phyloP scores from a whole-genome alignment of 352 stramenopile genomes.

The Pilasporangium apinafurcum region DNA sequence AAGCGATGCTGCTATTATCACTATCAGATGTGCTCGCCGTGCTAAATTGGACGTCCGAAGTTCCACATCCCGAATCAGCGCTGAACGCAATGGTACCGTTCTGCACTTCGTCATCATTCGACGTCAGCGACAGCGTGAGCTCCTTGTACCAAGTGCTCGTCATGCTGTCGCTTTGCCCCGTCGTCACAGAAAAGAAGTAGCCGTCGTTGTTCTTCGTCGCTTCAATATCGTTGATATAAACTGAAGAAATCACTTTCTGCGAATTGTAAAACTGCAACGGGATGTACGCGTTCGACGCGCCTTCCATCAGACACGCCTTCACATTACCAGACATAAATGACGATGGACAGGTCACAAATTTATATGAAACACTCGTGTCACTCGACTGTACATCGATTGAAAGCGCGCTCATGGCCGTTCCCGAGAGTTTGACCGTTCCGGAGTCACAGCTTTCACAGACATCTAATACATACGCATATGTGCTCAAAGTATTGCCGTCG shows the following conservation, averaged over 20 bases:
- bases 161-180: slow-evolving; percentile 24
- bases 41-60: slow-evolving; percentile 64
- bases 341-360: slow-evolving; percentile 50
- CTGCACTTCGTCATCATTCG: slow-evolving; percentile 44
- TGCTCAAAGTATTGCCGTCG: slow-evolving; percentile 29
- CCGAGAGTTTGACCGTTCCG: slow-evolving; percentile 45
- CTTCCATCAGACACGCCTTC: slow-evolving; percentile 80
- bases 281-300: slow-evolving; percentile 70
- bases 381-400: slow-evolving; percentile 43
- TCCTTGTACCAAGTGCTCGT: slow-evolving; percentile 53
- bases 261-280: slow-evolving; percentile 81
- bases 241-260: slow-evolving; percentile 57
- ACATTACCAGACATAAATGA: slow-evolving; percentile 61
- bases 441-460: slow-evolving; percentile 50
- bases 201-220: slow-evolving; percentile 42
- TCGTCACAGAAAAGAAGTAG: slow-evolving; percentile 60
- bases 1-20: slow-evolving; percentile 18
- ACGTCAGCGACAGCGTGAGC: slow-evolving; percentile 53
- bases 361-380: slow-evolving; percentile 47
- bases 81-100: slow-evolving; percentile 54
- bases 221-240: slow-evolving; percentile 45
- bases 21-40: slow-evolving; percentile 39
- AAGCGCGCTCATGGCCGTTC: slow-evolving; percentile 26
- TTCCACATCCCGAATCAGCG: slow-evolving; percentile 42
- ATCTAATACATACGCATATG: slow-evolving; percentile 71